Base-by-base conservation (phyloP, 2,329 filamentous ascomycete genomes). In the Thielaviopsis populi region DNA sequence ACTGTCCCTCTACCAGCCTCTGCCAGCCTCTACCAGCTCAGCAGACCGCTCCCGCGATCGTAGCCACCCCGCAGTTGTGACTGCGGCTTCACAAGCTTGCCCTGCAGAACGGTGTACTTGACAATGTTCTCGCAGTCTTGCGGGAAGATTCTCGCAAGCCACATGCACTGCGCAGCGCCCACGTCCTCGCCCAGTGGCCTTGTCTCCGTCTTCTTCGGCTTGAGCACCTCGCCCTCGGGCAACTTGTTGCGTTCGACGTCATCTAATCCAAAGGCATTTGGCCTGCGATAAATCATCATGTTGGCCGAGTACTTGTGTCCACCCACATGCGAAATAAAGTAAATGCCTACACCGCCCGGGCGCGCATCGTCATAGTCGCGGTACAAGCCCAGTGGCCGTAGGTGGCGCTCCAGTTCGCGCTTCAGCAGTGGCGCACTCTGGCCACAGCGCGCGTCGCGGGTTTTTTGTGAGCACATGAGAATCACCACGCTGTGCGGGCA, bases 291-390 rank as follows among this genome's bases (percentile, higher is more conserved):
- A 1, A 99, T 79, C 78, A 99, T 88, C 69, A 97, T 84, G 70
- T 99, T 99, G 33, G 94, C 94, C 58, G 86, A 85, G 75, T 95
- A 97, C 77, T 96, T 96, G 78, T 99, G 94, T 0, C 94, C 94
- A 33, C 94, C 94, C 2, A 96, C 91, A 71, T 99, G 94, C 69
- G 85, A 92, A 71, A 97, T 95, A 72, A 96, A 97, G 76, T 96
- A 96, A 68, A 99, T 89, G 0, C 90, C 92, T 5, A 96, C 92
- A 13, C 94, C 94, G 11, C 92, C 92, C 0, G 91, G 90, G 65
- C 94, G 78, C 73, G 91, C 85, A 72, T 99, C 94, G 71, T 95
- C 84, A 58, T 94, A 76, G 72, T 97, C 92, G 37, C 94, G 85
- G 73, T 87, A 91, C 22, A 99, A 76, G 0, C 91, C 91, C 13